Evolutionary conservation across 2,329 filamentous ascomycete species (phyloP).

Genomic region (Coniochaeta ligniaria): DNA sequence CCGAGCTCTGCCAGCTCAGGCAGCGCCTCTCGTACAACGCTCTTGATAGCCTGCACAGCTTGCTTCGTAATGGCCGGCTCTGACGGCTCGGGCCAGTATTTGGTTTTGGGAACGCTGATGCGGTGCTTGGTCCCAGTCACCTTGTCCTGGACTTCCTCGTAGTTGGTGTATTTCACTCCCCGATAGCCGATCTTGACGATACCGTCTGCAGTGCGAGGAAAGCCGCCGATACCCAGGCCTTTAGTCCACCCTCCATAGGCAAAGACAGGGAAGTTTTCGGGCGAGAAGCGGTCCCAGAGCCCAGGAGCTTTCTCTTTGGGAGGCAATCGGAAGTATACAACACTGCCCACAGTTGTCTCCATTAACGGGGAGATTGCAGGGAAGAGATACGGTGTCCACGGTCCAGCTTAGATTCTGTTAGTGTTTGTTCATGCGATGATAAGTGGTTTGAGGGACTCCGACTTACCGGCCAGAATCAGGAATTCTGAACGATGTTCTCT

Average conservation of each 20-base stretch:
- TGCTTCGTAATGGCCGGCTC: conserved; percentile 13
- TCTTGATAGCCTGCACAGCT: conserved; percentile 15
- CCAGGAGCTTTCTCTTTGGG: conserved; percentile 7
- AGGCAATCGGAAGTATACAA: conserved; percentile 36
- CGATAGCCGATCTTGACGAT: conserved; percentile 21
- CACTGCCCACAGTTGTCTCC: conserved; percentile 40
- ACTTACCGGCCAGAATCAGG: conserved; percentile 1
- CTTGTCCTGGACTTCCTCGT: neutral
- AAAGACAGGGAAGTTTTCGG: conserved; percentile 28
- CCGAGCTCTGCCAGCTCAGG: conserved; percentile 17
- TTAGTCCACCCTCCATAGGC: conserved; percentile 3
- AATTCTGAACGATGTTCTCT: conserved; percentile 1
- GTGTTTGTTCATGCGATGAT: neutral
- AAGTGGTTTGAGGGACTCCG: neutral
- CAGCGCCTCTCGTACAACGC: conserved; percentile 25
- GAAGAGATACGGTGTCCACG: conserved; percentile 34
- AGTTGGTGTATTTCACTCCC: conserved; percentile 30
- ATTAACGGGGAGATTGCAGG: conserved; percentile 30
- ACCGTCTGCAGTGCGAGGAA: conserved; percentile 16
- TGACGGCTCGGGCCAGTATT: conserved; percentile 7
- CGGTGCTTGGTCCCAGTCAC: neutral
- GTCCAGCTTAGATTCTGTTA: conserved; percentile 11
- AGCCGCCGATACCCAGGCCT: conserved; percentile 8
- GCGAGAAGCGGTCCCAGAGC: conserved; percentile 31
- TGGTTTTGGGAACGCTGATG: neutral